Evolutionary conservation across 257 asterid genomes (phyloP).

Genomic region (Solanum verrucosum): DNA sequence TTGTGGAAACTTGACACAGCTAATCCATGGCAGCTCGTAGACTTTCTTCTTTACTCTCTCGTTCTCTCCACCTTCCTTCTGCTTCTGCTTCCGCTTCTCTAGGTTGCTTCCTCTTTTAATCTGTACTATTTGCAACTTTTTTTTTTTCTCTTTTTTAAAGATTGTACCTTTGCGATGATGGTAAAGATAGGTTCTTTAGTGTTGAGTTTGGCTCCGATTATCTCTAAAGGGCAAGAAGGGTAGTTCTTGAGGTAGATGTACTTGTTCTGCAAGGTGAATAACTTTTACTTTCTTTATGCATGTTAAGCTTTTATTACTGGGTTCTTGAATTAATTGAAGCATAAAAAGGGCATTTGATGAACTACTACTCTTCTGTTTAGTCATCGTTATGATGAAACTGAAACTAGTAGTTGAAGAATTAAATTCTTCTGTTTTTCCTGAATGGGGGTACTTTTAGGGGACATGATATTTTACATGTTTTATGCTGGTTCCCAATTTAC

Average conservation of each 20-base stretch:
- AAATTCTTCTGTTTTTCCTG: background rate
- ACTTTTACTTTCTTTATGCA: background rate
- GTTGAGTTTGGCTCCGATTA: background rate
- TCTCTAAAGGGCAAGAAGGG: background rate
- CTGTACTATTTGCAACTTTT: background rate
- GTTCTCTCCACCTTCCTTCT: slow-evolving; percentile 16
- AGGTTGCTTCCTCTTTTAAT: slow-evolving; percentile 9
- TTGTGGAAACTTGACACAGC: background rate
- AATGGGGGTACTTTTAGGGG: background rate
- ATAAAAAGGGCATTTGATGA: background rate
- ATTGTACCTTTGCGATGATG: background rate
- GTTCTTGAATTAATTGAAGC: background rate
- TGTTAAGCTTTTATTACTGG: background rate
- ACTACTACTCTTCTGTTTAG: background rate
- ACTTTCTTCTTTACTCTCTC: slow-evolving; percentile 37
- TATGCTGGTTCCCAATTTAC: background rate
- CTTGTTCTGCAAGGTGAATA: background rate
- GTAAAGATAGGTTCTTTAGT: background rate
- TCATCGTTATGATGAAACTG: background rate
- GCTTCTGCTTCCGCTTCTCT: slow-evolving; percentile 9
- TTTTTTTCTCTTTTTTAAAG: background rate
- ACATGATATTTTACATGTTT: background rate
- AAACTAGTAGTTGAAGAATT: background rate
- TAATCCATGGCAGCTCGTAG: slow-evolving; percentile 36
- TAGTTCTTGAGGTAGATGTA: background rate